A percentile compares a stretch with the other conserved stretches of the same genome.
Conservation (phyloP, 2,329 filamentous ascomycete species). For the Phialocephala sp. region DNA sequence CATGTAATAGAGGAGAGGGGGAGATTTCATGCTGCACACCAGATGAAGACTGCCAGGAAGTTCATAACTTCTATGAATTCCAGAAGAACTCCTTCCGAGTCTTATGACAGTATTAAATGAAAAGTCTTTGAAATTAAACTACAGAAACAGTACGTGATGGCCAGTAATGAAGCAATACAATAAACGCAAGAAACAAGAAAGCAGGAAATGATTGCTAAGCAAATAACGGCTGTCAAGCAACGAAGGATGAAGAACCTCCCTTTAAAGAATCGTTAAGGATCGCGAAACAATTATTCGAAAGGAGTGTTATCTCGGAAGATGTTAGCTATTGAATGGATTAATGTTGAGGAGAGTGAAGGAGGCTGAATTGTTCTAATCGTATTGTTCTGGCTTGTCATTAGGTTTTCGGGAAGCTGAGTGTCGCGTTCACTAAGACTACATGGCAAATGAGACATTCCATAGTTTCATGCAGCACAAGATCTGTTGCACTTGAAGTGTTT, state of each 20-base stretch:
- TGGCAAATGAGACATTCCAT: not conserved
- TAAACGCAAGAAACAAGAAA: not conserved
- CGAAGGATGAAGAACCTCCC: too few relatives aligned
- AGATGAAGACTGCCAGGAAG: not conserved
- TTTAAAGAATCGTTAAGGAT: too few relatives aligned
- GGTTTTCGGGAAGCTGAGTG: not conserved
- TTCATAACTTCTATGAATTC: not conserved
- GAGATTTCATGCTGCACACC: slow-evolving; percentile 7
- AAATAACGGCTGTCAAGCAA: too few relatives aligned
- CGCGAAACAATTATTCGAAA: too few relatives aligned
- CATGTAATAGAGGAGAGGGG: not conserved
- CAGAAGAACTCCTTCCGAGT: not conserved
- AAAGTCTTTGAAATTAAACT: too few relatives aligned
- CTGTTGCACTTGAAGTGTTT: not conserved
- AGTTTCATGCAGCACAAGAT: not conserved
- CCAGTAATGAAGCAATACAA: not conserved
- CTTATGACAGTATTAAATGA: not conserved
- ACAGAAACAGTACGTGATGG: not conserved
- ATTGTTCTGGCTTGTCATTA: not conserved
- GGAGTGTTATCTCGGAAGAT: too few relatives aligned
- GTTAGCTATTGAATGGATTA: too few relatives aligned
- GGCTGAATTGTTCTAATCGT: too few relatives aligned
- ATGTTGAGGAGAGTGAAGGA: too few relatives aligned
- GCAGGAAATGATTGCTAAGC: too few relatives aligned
- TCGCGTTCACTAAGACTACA: not conserved